phyloP scores from a whole-genome alignment of 2,329 filamentous ascomycete species.

The Erysiphe neolycopersici region DNA sequence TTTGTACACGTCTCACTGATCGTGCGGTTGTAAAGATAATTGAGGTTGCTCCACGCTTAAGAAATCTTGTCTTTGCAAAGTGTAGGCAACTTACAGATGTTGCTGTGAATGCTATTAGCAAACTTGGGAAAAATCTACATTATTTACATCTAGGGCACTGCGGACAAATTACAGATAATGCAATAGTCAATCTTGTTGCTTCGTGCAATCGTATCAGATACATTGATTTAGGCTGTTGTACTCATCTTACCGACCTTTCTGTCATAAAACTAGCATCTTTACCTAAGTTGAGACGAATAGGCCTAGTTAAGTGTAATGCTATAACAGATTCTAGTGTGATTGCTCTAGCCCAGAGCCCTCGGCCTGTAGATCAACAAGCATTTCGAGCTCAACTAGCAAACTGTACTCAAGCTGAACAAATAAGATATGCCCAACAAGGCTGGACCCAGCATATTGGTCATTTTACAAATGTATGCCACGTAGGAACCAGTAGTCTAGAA shows the following conservation, averaged over 20 bases:
- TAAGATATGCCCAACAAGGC: neutral
- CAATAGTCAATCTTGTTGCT: conserved; percentile 60
- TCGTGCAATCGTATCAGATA: conserved; percentile 85
- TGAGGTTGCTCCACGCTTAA: conserved; percentile 55
- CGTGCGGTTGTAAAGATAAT: conserved; percentile 74
- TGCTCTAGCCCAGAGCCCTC: conserved; percentile 42
- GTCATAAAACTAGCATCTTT: conserved; percentile 61
- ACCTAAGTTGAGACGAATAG: conserved; percentile 83
- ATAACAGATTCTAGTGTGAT: conserved; percentile 81
- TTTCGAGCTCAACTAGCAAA: neutral
- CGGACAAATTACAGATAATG: conserved; percentile 65
- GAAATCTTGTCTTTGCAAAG: conserved; percentile 84
- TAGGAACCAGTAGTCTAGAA: conserved; percentile 28
- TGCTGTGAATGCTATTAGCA: conserved; percentile 65
- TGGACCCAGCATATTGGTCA: neutral
- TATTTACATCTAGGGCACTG: conserved; percentile 94
- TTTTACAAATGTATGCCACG: conserved; percentile 15
- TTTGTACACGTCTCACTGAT: conserved; percentile 62
- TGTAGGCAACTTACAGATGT: conserved; percentile 79
- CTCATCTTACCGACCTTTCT: conserved; percentile 63
- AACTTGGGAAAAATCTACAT: conserved; percentile 82
- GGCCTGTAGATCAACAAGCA: neutral
- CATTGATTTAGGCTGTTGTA: conserved; percentile 92
- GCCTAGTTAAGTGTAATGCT: conserved; percentile 71
- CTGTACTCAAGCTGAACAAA: neutral